Evolutionary conservation across 1,284 basidiomycete genomes (phyloP).

Genomic region (Gastroboletus turbinatus): DNA sequence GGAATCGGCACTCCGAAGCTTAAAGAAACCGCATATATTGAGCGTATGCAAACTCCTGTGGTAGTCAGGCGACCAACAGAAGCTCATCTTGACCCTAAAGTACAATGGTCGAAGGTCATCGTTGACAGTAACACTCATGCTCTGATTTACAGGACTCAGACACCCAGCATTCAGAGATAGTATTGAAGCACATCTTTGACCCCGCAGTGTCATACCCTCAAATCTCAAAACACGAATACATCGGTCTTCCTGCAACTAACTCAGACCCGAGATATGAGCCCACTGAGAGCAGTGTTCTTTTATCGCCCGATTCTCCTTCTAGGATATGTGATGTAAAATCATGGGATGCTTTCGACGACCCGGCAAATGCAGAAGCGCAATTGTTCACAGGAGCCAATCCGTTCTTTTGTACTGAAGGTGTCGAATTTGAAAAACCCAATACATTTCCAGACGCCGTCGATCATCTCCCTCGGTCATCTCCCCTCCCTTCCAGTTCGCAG

Average conservation of each 20-base stretch:
- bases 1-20: conserved; percentile 10
- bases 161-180: not conserved
- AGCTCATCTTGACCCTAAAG: conserved; percentile 5
- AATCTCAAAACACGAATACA: not conserved
- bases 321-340: not conserved
- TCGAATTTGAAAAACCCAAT: not conserved
- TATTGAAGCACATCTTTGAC: not conserved
- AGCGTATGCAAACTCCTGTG: not conserved
- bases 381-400: not conserved
- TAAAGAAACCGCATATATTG: not conserved
- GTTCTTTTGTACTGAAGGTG: not conserved
- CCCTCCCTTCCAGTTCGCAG: conserved; percentile 13
- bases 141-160: conserved; percentile 7
- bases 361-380: conserved; percentile 1
- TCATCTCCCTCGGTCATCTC: conserved; percentile 23
- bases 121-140: conserved; percentile 4
- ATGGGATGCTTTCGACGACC: not conserved
- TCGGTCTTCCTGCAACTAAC: not conserved
- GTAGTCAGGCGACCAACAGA: not conserved
- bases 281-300: not conserved
- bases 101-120: conserved; percentile 7
- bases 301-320: not conserved
- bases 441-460: not conserved
- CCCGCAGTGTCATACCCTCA: not conserved
- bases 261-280: not conserved